Evolutionary conservation across 2,329 filamentous ascomycete genomes (phyloP).

Genomic region (Lachnellula occidentalis): DNA sequence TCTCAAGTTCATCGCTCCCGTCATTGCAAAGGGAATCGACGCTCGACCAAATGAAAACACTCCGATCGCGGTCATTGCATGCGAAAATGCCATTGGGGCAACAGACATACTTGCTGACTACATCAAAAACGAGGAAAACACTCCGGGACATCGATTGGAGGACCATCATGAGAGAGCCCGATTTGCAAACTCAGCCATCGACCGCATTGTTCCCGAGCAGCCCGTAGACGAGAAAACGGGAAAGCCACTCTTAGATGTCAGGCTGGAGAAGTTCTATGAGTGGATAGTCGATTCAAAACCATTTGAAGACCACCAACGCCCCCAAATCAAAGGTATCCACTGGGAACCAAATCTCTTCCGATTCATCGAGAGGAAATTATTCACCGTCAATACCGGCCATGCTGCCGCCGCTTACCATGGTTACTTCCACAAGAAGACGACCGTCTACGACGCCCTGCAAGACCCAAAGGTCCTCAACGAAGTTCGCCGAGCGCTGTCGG

Average conservation of each 20-base stretch:
- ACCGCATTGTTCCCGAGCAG: constrained; percentile 94
- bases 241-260: constrained; percentile 72
- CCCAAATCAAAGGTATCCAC: constrained; percentile 80
- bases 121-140: constrained; percentile 72
- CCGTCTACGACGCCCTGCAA: constrained; percentile 81
- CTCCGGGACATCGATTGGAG: constrained; percentile 59
- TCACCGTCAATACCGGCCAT: constrained; percentile 97
- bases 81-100: constrained; percentile 95
- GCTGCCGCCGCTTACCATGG: constrained; percentile 95
- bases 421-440: constrained; percentile 77
- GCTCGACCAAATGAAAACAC: constrained; percentile 56
- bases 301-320: constrained; percentile 65
- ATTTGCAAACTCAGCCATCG: constrained; percentile 97
- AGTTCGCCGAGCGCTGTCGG: constrained; percentile 72
- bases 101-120: constrained; percentile 79
- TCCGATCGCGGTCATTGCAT: constrained; percentile 88
- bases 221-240: constrained; percentile 48
- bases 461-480: constrained; percentile 74
- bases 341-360: constrained; percentile 89
- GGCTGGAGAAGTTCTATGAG: constrained; percentile 97
- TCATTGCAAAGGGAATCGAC: constrained; percentile 91
- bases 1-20: constrained; percentile 91
- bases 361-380: constrained; percentile 99
- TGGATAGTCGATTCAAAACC: constrained; percentile 92
- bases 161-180: constrained; percentile 69